phyloP scores from a whole-genome alignment of 2,329 filamentous ascomycete genomes.

The Dichotomopilus funicola region DNA sequence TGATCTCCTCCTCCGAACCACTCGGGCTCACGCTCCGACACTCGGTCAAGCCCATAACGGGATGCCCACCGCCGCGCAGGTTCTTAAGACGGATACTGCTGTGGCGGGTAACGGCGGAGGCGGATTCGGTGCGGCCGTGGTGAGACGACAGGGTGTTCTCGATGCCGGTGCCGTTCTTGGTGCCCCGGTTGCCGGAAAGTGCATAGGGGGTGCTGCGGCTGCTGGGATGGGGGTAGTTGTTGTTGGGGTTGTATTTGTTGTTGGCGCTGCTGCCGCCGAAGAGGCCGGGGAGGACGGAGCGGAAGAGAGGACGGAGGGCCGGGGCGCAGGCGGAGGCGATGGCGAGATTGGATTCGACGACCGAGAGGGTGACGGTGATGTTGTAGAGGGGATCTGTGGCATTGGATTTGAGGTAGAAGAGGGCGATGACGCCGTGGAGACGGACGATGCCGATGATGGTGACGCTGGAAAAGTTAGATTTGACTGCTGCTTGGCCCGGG shows the following conservation, averaged over 20 bases:
- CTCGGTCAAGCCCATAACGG: conserved; percentile 12
- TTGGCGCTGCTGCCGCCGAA: conserved; percentile 17
- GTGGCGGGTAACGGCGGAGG: not conserved
- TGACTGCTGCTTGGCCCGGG: not conserved
- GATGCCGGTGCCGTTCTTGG: not conserved
- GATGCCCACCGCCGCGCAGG: conserved; percentile 5
- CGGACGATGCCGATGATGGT: conserved; percentile 29
- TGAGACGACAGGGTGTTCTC: too few species aligned
- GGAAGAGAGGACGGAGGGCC: conserved; percentile 32
- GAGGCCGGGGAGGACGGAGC: conserved; percentile 24
- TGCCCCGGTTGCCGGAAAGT: not conserved
- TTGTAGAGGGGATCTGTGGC: conserved; percentile 25
- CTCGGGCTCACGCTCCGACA: conserved; percentile 27
- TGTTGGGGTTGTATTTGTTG: conserved; percentile 11
- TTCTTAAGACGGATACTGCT: conserved; percentile 15
- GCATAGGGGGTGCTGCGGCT: not conserved
- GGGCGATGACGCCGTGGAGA: conserved; percentile 27
- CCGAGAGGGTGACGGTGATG: conserved; percentile 30
- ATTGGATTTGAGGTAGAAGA: conserved; percentile 24
- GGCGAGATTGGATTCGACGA: conserved; percentile 35
- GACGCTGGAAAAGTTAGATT: conserved; percentile 22
- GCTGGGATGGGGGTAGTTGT: not conserved
- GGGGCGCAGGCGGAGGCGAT: conserved; percentile 36
- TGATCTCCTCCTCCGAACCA: conserved; percentile 30
- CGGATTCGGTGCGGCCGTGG: not conserved